A percentile compares a stretch with the other conserved stretches of the same genome.
Conservation (phyloP, 2,329 filamentous ascomycete species). For the Xylogone sp. region DNA sequence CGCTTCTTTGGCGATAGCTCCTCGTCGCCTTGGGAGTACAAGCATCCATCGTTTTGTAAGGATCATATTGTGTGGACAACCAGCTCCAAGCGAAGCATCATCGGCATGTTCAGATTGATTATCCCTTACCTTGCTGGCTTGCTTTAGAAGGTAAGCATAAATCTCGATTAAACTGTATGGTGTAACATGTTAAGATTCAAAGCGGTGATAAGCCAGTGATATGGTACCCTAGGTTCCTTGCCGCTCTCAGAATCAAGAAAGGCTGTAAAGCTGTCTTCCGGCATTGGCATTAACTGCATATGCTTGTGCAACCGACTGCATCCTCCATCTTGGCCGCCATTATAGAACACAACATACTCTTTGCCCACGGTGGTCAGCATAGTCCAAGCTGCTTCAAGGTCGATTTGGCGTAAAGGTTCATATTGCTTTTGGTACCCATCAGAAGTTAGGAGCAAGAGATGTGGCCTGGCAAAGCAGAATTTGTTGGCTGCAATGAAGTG, state of each 20-base stretch:
- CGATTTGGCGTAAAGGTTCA: constrained; percentile 33
- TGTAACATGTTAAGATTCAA: constrained; percentile 22
- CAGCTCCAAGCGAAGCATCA: constrained; percentile 2
- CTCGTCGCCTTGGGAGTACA: constrained; percentile 39
- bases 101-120: constrained; percentile 6
- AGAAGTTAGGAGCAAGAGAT: constrained; percentile 43
- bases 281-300: constrained; percentile 38
- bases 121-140: constrained; percentile 10
- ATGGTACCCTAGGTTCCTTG: constrained; percentile 27
- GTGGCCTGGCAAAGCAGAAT: constrained; percentile 44
- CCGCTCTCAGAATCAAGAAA: constrained; percentile 18
- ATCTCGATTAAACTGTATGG: constrained; percentile 12
- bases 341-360: constrained; percentile 41
- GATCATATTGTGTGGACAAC: constrained; percentile 41
- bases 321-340: constrained; percentile 40
- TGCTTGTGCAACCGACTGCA: constrained; percentile 47
- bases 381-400: constrained; percentile 32
- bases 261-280: constrained; percentile 22
- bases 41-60: constrained; percentile 40
- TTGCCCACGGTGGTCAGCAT: constrained; percentile 26
- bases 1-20: constrained; percentile 27
- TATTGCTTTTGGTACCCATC: constrained; percentile 44
- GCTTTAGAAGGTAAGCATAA: constrained; percentile 24
- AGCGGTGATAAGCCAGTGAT: constrained; percentile 28
- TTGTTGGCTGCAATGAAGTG: constrained; percentile 45